A percentile compares a stretch with the other conserved stretches of the same genome.
Conservation (phyloP, 2,329 filamentous ascomycete genomes). For the Fusarium sp. region DNA sequence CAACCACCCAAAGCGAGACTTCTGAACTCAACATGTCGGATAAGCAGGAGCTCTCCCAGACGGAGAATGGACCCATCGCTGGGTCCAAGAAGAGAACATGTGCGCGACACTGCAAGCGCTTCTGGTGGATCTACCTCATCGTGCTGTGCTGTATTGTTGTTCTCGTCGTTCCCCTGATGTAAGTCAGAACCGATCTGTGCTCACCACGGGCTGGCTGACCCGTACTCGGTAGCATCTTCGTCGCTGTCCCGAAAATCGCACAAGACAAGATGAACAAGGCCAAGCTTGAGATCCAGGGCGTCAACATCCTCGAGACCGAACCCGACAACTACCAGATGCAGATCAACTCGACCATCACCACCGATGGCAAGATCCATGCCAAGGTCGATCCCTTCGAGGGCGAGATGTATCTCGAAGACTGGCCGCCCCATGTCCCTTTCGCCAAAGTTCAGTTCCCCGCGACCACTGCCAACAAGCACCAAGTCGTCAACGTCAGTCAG, state of each 20-base stretch:
- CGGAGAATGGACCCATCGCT: slow-evolving; percentile 45
- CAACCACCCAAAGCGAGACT: not conserved
- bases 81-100: slow-evolving; percentile 51
- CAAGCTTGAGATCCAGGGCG: slow-evolving; percentile 59
- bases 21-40: slow-evolving; percentile 47
- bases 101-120: slow-evolving; percentile 60
- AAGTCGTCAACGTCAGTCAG: slow-evolving; percentile 62
- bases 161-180: slow-evolving; percentile 67
- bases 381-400: slow-evolving; percentile 60
- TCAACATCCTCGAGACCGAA: slow-evolving; percentile 58
- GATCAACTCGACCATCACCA: slow-evolving; percentile 64
- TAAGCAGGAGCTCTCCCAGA: slow-evolving; percentile 49
- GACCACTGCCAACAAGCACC: slow-evolving; percentile 57
- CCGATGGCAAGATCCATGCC: slow-evolving; percentile 61
- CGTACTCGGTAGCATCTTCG: slow-evolving; percentile 57
- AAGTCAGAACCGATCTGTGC: slow-evolving; percentile 48
- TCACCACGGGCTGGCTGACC: slow-evolving; percentile 13
- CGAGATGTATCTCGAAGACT: slow-evolving; percentile 63
- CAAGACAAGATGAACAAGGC: slow-evolving; percentile 64
- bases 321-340: slow-evolving; percentile 57
- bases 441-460: slow-evolving; percentile 60
- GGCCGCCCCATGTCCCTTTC: slow-evolving; percentile 57
- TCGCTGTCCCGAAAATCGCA: slow-evolving; percentile 63
- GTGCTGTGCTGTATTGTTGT: slow-evolving; percentile 58
- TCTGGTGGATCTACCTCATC: slow-evolving; percentile 69